Evolutionary conservation across 139 green algal genomes (phyloP).

Genomic region (Tetraselmis chui): DNA sequence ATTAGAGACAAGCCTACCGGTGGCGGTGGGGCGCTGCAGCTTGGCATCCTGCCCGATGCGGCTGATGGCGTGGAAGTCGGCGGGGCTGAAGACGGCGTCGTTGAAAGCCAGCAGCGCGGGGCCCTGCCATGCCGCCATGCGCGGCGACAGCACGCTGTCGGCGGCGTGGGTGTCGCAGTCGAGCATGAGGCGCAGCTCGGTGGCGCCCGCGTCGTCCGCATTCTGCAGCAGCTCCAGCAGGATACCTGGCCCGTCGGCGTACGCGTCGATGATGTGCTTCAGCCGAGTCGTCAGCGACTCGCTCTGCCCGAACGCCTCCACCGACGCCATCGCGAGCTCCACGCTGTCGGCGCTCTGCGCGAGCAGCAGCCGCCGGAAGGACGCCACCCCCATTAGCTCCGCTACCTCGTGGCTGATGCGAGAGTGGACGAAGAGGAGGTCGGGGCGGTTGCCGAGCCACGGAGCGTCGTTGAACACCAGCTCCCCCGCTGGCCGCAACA

Average conservation of each 20-base stretch:
- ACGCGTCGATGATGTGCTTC: constrained; percentile 73
- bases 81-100: constrained; percentile 51
- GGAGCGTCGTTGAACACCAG: constrained; percentile 73
- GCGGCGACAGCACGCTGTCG: constrained; percentile 38
- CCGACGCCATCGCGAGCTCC: constrained; percentile 34
- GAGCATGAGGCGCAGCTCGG: constrained; percentile 44
- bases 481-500: constrained; percentile 34
- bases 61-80: constrained; percentile 46
- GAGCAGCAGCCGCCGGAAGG: constrained; percentile 53
- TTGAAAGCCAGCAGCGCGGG: constrained; percentile 66
- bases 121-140: constrained; percentile 49
- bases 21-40: constrained; percentile 48
- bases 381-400: constrained; percentile 44
- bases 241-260: constrained; percentile 66
- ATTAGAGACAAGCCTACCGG: constrained; percentile 25
- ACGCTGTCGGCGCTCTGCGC: constrained; percentile 39
- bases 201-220: constrained; percentile 68
- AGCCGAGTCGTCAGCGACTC: constrained; percentile 74
- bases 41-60: constrained; percentile 75
- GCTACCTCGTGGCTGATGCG: constrained; percentile 40
- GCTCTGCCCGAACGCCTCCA: constrained; percentile 74
- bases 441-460: constrained; percentile 39
- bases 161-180: constrained; percentile 39
- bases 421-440: constrained; percentile 35
- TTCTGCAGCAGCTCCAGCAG: constrained; percentile 79